Conservation (phyloP, 441 rosid genomes). For the Biscutella laevigata region DNA sequence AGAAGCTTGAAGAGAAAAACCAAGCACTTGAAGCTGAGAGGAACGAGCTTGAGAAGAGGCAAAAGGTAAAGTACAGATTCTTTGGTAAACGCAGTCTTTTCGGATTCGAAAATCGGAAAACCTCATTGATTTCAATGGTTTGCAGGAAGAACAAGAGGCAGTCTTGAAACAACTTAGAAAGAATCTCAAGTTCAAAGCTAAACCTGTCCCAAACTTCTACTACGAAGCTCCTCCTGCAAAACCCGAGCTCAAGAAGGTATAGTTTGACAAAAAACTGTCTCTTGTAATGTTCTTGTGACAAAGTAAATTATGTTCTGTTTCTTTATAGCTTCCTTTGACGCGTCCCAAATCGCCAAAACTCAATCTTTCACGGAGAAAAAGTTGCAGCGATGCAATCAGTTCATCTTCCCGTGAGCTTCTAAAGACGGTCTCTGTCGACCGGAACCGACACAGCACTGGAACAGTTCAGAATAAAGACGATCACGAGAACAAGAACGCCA, state of each 20-base stretch:
- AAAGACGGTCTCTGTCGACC: slow-evolving; percentile 38
- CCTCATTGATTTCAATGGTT: neutral
- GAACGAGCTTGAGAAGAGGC: slow-evolving; percentile 66
- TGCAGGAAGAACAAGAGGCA: slow-evolving; percentile 95
- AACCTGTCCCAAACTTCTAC: slow-evolving; percentile 93
- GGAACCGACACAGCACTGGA: slow-evolving; percentile 58
- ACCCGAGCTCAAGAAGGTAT: slow-evolving; percentile 82
- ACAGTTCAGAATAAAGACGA: slow-evolving; percentile 32
- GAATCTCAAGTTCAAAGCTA: slow-evolving; percentile 73
- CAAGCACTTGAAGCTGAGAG: slow-evolving; percentile 68
- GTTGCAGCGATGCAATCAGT: slow-evolving; percentile 55
- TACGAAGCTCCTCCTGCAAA: slow-evolving; percentile 83
- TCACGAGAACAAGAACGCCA: slow-evolving; percentile 31
- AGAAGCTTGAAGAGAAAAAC: slow-evolving; percentile 77
- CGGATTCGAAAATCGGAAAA: neutral
- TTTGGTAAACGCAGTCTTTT: neutral
- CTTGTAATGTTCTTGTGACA: slow-evolving; percentile 1
- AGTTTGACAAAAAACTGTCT: neutral
- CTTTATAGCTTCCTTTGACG: slow-evolving; percentile 64
- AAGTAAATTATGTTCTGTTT: slow-evolving; percentile 10
- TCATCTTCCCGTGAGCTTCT: slow-evolving; percentile 38
- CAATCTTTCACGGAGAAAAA: slow-evolving; percentile 53
- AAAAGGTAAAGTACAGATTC: slow-evolving; percentile 41
- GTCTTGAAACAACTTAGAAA: slow-evolving; percentile 83
- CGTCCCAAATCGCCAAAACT: slow-evolving; percentile 80